Base-by-base conservation (phyloP, 345 rosid species). In the Euclidium syriacum region DNA sequence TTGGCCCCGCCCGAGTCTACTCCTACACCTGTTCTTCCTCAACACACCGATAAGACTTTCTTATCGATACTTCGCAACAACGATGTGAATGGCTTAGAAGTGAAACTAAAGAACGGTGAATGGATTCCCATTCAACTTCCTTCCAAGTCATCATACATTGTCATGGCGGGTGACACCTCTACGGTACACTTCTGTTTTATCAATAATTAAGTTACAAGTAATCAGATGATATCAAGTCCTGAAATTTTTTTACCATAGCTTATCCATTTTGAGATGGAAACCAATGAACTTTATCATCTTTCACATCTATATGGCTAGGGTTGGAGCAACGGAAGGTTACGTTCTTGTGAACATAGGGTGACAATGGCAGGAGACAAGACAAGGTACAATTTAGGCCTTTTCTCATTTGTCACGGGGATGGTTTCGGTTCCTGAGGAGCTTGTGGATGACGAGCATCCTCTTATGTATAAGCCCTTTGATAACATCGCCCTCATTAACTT, bases 21-120 rank as follows among this genome's bases (percentile, higher is more conserved):
- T 1, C 55, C 75, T 10, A 65, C 64, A 48, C 49, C 62, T 7
- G 87, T 78, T 6, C 65, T 79, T 29, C 62, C 52, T 4, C 44
- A 55, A 24, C 87, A 83, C 33, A 83, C 85, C 1, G 95, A 85
- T 33, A 85, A 83, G 75, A 78, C 78, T 65, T 72, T 82, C 47
- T 23, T 77, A 10, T 75, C 81, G 7, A 72, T 88, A 24, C 83
- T 85, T 67, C 82, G 79, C 62, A 88, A 83, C 36, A 79, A 77
- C 54, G 72, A 77, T 15, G 77, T 80, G 1, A 72, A 73, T 62
- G 92, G 85, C 22, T 70, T 85, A 36, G 80, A 85, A 72, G 71
- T 83, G 0, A 59, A 73, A 46, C 68, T 73, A 2, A 76, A 75
- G 55, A 79, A 64, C 25, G 86, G 85, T 1, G 52, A 25, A 10